Conservation (phyloP, 2,329 filamentous ascomycete species). For the Daldinia sp. region DNA sequence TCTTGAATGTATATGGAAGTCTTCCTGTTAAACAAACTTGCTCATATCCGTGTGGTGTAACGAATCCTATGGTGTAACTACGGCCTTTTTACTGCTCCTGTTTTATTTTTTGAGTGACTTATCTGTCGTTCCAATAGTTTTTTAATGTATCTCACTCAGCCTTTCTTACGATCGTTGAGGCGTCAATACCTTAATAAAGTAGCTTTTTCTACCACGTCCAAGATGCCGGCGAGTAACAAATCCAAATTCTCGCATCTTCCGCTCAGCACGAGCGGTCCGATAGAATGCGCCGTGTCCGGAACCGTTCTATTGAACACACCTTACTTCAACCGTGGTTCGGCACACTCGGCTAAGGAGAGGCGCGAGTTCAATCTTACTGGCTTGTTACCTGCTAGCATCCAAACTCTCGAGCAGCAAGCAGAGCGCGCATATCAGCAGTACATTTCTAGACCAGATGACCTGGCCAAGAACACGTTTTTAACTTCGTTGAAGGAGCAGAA, state of each 20-base stretch:
- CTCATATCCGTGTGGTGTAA: slow-evolving; percentile 8
- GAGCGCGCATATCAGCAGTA: slow-evolving; percentile 86
- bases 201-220: slow-evolving; percentile 40
- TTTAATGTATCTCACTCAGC: slow-evolving; percentile 41
- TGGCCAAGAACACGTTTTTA: slow-evolving; percentile 90
- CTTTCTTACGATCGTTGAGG: slow-evolving; percentile 25
- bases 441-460: slow-evolving; percentile 67
- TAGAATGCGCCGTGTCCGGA: slow-evolving; percentile 64
- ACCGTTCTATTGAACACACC: slow-evolving; percentile 71
- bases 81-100: slow-evolving; percentile 1
- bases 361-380: slow-evolving; percentile 77
- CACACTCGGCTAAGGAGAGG: slow-evolving; percentile 77
- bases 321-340: slow-evolving; percentile 87
- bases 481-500: slow-evolving; percentile 89
- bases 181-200: slow-evolving; percentile 24
- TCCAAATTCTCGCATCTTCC: slow-evolving; percentile 59
- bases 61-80: slow-evolving; percentile 5
- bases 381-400: slow-evolving; percentile 77
- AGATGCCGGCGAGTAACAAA: slow-evolving; percentile 49
- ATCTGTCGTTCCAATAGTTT: slow-evolving; percentile 17
- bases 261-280: slow-evolving; percentile 61
- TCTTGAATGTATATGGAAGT: slow-evolving; percentile 16
- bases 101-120: not conserved
- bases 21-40: slow-evolving; percentile 3
- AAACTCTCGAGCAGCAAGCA: slow-evolving; percentile 81